Evolutionary conservation across 2,329 filamentous ascomycete genomes (phyloP), one percentile per base, ranked within the genome.

Genomic region (Reticulascus tulasneorum): DNA sequence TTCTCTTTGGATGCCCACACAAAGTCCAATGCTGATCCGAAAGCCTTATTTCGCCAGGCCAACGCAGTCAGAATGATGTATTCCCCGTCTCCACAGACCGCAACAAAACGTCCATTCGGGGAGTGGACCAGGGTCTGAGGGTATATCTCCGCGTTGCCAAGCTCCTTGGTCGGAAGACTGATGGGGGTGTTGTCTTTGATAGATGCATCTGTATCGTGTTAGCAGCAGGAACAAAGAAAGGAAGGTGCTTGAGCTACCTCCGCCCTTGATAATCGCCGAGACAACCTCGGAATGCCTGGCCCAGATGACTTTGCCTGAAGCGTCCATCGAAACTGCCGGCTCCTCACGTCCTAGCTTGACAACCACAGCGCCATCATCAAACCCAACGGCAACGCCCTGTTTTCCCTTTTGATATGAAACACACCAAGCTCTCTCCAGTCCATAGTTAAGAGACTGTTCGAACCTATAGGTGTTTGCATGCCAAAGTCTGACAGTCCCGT

Each of bases 31-130:
- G 91, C 93, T 25, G 87, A 90, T 16, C 93, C 93, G 54, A 98
- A 98, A 4, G 89, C 89, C 69, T 97, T 96, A 66, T 98, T 97
- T 58, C 93, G 82, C 77, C 94, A 94, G 4, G 91, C 91, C 40
- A 97, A 75, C 37, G 93, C 90, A 19, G 93, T 97, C 69, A 97
- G 97, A 54, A 97, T 95, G 60, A 97, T 97, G 67, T 96, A 98
- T 64, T 98, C 93, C 45, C 93, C 93, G 58, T 98, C 93, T 48
- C 93, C 93, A 48, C 91, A 97, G 30, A 75, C 71, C 13, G 71
- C 62, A 31, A 93, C 86, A 49, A 93, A 93, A 42, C 89, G 81
- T 33, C 89, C 89, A 51, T 98, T 98, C 23, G 93, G 87, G n/a
- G 90, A 96, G 67, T 98, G 93, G 23, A 88, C 77, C 33, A 98